Base-by-base conservation (phyloP, 2,329 filamentous ascomycete species). In the Amesomyces nigricolor region DNA sequence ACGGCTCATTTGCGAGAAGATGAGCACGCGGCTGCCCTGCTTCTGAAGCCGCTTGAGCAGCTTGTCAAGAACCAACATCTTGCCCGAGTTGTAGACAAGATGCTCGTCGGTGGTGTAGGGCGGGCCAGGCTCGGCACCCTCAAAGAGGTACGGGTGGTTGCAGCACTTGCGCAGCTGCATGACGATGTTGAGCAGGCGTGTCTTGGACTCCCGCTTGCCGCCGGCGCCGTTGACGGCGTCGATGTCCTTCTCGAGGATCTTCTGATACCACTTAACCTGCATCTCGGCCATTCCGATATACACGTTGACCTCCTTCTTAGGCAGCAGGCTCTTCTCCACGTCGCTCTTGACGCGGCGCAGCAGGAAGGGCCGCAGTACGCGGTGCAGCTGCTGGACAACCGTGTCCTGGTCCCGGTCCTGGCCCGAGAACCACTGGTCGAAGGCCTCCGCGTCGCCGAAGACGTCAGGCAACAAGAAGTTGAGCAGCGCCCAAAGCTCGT, bases 141-240 rank as follows among this genome's bases (percentile, higher is more conserved):
- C 94, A 63, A 99, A 99, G 0, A 99, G 82, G 65, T 99, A 99
- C 0, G 94, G 94, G 68, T 99, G 94, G 65, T 99, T 99, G 71
- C 94, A 99, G 74, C 94, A 99, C 73, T 99, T 99, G 65, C 94
- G 87, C 61, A 99, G 81, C 72, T 99, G 94, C 94, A 99, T 99
- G 64, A 99, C 94, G 67, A 99, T 99, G 73, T 99, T 99, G 61
- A 99, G 79, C 19, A 99, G 81, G 61, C 94, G 85, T 1, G 94
- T 99, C 76, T 99, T 99, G 32, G 92, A 97, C 73, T 99, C 94
- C 58, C 91, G 88, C 74, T 96, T 99, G 49, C 94, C 94, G 61
- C 88, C 90, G 30, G 92, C 94, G 58, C 94, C 94, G 64, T 99
- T 99, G 66, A 99, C 92, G 13, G 94, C 94, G 71, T 99, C 94